Conservation (phyloP, 1,284 basidiomycete genomes). For the Irpex sp. region DNA sequence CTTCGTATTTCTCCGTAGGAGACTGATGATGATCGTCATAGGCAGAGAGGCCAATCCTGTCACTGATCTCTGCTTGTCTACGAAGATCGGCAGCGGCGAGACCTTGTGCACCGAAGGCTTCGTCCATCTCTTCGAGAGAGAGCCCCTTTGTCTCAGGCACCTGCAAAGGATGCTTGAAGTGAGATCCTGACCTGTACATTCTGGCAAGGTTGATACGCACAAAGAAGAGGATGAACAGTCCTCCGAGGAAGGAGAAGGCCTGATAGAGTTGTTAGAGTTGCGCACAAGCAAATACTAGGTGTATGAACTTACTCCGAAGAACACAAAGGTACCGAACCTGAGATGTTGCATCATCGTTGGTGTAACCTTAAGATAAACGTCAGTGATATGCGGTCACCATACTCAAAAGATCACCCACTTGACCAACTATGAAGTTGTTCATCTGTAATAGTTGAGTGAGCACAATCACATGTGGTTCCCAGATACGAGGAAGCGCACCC, state of each 20-base stretch:
- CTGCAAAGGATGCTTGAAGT: constrained; percentile 22
- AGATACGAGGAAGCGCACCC: constrained; percentile 36
- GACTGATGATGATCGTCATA: constrained; percentile 16
- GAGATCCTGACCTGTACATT: not conserved
- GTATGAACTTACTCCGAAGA: constrained; percentile 52
- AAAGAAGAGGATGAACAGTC: constrained; percentile 58
- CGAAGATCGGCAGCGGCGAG: constrained; percentile 51
- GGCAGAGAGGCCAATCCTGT: constrained; percentile 48
- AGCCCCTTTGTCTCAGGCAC: constrained; percentile 69
- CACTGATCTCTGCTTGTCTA: constrained; percentile 52
- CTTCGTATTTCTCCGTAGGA: constrained; percentile 13
- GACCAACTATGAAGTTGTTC: constrained; percentile 61
- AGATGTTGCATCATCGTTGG: constrained; percentile 59
- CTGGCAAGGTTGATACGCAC: constrained; percentile 32
- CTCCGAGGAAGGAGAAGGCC: constrained; percentile 61
- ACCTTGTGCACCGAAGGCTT: constrained; percentile 54
- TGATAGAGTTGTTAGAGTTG: constrained; percentile 19
- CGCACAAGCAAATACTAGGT: not conserved
- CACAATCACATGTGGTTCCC: constrained; percentile 1
- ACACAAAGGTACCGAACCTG: constrained; percentile 63
- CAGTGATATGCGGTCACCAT: not conserved
- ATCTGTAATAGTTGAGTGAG: constrained; percentile 36
- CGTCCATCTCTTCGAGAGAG: constrained; percentile 69
- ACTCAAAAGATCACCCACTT: not conserved
- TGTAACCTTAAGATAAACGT: constrained; percentile 46